These are phyloP conservation scores for Boletus eberwhitei DNA, from an alignment of 768 basidiomycete species.

Conservation along the genomic window DNA sequence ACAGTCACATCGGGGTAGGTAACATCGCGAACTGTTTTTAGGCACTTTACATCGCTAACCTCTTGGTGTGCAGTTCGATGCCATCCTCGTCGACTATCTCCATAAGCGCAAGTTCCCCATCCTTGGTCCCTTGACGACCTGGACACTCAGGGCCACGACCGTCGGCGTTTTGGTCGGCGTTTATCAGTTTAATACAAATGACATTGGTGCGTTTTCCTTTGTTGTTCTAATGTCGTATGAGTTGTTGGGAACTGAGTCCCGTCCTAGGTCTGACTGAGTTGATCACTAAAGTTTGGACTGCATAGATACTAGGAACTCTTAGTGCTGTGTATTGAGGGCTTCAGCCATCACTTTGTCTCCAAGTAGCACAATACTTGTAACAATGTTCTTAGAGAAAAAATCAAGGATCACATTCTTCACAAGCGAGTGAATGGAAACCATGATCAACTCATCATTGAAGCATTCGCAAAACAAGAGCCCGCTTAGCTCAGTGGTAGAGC, in stretches of 20 bases:
- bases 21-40: background rate
- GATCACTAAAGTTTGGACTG: conserved; percentile 78
- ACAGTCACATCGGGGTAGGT: conserved; percentile 91
- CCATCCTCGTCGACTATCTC: conserved; percentile 80
- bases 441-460: background rate
- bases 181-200: conserved; percentile 98
- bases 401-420: background rate
- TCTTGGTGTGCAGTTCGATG: conserved; percentile 56
- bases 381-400: background rate
- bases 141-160: conserved; percentile 76
- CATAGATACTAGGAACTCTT: conserved; percentile 38
- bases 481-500: conserved; percentile 36
- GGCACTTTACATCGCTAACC: background rate
- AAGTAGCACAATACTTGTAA: background rate
- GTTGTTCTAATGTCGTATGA: background rate
- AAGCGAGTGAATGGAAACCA: background rate
- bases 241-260: background rate
- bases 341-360: background rate
- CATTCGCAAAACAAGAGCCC: background rate
- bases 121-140: conserved; percentile 63
- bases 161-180: conserved; percentile 83
- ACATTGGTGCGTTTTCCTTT: conserved; percentile 69
- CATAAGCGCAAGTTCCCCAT: conserved; percentile 93
- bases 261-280: conserved; percentile 78
- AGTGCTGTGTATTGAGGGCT: background rate